phyloP scores from a whole-genome alignment of 148 eudicot species.

The Chenopodium album region DNA sequence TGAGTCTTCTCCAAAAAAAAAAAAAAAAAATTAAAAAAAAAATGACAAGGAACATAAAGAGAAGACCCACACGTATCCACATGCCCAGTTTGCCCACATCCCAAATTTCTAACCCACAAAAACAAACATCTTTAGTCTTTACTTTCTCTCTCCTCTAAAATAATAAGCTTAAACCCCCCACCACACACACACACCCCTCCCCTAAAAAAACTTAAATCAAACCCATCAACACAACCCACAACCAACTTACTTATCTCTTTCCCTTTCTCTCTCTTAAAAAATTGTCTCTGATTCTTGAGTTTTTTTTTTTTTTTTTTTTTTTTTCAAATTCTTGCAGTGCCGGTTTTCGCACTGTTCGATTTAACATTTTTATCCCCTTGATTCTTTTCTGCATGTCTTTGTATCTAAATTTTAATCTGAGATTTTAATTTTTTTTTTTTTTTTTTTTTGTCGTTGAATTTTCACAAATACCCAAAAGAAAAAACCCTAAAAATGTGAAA shows the following conservation, averaged over 20 bases:
- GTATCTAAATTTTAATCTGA: no score
- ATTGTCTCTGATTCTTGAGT: no score
- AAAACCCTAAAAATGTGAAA: slow-evolving; percentile 11
- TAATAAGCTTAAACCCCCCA: not conserved
- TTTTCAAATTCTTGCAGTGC: not conserved
- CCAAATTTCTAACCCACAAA: not conserved
- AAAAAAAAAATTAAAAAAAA: no score
- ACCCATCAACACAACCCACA: not conserved
- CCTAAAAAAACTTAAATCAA: no score
- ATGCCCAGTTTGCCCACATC: not conserved
- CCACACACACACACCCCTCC: not conserved
- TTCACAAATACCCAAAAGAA: not conserved
- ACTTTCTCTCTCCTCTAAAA: not conserved
- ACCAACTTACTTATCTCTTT: not conserved
- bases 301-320: not conserved
- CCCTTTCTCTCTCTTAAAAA: not conserved
- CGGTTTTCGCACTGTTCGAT: not conserved
- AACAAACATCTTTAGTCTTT: no score
- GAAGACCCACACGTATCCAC: no score
- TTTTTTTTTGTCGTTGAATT: not conserved
- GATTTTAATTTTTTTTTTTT: no score
- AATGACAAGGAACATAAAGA: no score
- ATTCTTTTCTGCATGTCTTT: not conserved
- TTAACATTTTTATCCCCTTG: not conserved
- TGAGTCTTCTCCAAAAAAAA: no score